These are phyloP conservation scores for Volvariella volvacea DNA, from an alignment of 1,284 basidiomycete genomes.

Conservation along the genomic window DNA sequence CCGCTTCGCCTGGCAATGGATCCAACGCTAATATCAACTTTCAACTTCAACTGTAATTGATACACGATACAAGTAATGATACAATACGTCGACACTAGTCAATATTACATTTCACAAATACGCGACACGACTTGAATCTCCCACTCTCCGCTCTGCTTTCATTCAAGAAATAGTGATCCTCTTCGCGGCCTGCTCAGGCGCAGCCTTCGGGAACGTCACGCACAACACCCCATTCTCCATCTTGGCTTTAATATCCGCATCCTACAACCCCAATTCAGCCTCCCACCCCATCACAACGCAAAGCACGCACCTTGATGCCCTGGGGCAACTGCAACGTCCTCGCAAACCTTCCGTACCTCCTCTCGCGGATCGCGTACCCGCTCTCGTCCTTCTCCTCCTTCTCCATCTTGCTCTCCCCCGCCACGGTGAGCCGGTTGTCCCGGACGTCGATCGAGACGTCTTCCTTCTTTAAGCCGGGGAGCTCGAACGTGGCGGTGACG, in stretches of 20 bases:
- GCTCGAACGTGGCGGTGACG: constrained; percentile 17
- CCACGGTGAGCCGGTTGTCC: constrained; percentile 12
- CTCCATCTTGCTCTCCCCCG: constrained; percentile 11
- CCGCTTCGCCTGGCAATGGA: too few species aligned
- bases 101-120: too few species aligned
- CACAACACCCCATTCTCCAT: constrained; percentile 37
- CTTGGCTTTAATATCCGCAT: constrained; percentile 33
- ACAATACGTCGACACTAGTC: too few species aligned
- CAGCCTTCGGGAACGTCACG: constrained; percentile 35
- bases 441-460: constrained; percentile 15
- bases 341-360: constrained; percentile 13
- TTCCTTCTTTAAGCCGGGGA: constrained; percentile 15
- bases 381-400: constrained; percentile 7
- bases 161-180: constrained; percentile 5
- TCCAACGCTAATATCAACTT: too few species aligned
- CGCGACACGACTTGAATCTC: too few species aligned
- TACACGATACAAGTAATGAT: too few species aligned
- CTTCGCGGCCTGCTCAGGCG: constrained; percentile 8
- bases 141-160: too few species aligned
- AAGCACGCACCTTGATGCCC: constrained; percentile 10
- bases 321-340: constrained; percentile 13
- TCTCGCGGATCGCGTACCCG: constrained; percentile 13
- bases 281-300: neutral
- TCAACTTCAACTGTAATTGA: too few species aligned
- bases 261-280: constrained; percentile 14